A percentile compares a stretch with the other conserved stretches of the same genome.
These are phyloP conservation scores for Protomyces inouyei DNA, from an alignment of 1,139 yeast species.

Conservation along the genomic window DNA sequence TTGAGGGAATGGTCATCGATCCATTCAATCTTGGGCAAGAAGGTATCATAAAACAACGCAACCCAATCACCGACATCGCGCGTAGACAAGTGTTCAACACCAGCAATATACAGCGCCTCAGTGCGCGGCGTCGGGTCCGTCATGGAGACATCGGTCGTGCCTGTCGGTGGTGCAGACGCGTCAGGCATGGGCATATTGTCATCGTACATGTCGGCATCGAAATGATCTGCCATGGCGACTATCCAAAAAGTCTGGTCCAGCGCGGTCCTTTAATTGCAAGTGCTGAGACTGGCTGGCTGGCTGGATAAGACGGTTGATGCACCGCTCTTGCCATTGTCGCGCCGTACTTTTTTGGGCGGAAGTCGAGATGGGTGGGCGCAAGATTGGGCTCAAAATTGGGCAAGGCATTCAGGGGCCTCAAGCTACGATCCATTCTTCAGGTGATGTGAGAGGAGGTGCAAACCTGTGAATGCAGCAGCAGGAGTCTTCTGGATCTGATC, in stretches of 20 bases:
- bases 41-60: slow-evolving; percentile 1
- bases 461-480: too few species aligned
- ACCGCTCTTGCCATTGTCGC: too few species aligned
- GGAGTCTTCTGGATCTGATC: too few species aligned
- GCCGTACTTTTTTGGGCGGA: too few species aligned
- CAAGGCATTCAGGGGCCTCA: too few species aligned
- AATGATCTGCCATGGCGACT: slow-evolving; percentile 10
- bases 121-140: slow-evolving; percentile 1
- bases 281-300: too few species aligned
- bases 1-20: slow-evolving; percentile 25
- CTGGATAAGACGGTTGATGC: too few species aligned
- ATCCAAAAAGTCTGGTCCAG: slow-evolving; percentile 14
- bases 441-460: too few species aligned
- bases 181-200: background rate
- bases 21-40: slow-evolving; percentile 25
- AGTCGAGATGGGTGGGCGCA: too few species aligned
- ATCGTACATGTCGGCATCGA: slow-evolving; percentile 25
- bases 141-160: background rate
- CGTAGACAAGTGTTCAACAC: slow-evolving; percentile 27
- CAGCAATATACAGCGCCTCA: slow-evolving; percentile 24
- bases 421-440: too few species aligned
- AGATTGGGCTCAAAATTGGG: too few species aligned
- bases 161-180: background rate
- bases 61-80: slow-evolving; percentile 20
- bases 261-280: background rate